phyloP scores from a whole-genome alignment of 2,329 filamentous ascomycete genomes.

The Colletotrichum magnum region DNA sequence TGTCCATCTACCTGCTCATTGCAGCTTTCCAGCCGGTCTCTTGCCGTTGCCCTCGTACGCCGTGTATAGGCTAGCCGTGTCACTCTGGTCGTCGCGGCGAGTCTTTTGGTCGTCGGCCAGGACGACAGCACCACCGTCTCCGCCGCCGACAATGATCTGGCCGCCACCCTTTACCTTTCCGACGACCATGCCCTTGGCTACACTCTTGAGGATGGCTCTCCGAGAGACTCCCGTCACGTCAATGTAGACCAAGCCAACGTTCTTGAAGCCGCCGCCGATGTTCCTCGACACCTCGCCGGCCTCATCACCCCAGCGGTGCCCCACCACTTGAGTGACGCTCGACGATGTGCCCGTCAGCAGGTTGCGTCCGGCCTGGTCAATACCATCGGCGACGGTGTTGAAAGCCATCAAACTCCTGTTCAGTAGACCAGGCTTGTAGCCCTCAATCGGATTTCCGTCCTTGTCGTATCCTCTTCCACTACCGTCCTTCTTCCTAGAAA shows the following conservation, averaged over 20 bases:
- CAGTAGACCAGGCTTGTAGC: constrained; percentile 90
- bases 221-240: constrained; percentile 94
- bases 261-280: constrained; percentile 90
- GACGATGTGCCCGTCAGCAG: constrained; percentile 81
- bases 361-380: constrained; percentile 87
- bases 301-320: constrained; percentile 90
- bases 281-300: constrained; percentile 83
- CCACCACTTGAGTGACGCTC: constrained; percentile 88
- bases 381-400: constrained; percentile 92
- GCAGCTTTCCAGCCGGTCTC: constrained; percentile 44
- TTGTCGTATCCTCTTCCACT: constrained; percentile 74
- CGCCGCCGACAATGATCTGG: constrained; percentile 80
- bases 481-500: constrained; percentile 71
- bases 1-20: constrained; percentile 5
- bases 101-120: constrained; percentile 44
- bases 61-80: constrained; percentile 47
- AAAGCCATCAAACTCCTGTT: constrained; percentile 99
- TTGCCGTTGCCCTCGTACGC: constrained; percentile 51
- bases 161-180: constrained; percentile 82
- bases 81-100: constrained; percentile 35
- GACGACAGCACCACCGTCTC: constrained; percentile 55
- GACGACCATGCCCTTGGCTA: constrained; percentile 96
- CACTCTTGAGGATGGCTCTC: constrained; percentile 90
- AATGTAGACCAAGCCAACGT: constrained; percentile 97
- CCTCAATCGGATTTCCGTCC: constrained; percentile 74